Percentiles rank a stretch among this genome's conserved stretches.
These are phyloP conservation scores for Diaporthe aspalathi DNA, from an alignment of 2,329 filamentous ascomycete genomes.

Conservation along the genomic window DNA sequence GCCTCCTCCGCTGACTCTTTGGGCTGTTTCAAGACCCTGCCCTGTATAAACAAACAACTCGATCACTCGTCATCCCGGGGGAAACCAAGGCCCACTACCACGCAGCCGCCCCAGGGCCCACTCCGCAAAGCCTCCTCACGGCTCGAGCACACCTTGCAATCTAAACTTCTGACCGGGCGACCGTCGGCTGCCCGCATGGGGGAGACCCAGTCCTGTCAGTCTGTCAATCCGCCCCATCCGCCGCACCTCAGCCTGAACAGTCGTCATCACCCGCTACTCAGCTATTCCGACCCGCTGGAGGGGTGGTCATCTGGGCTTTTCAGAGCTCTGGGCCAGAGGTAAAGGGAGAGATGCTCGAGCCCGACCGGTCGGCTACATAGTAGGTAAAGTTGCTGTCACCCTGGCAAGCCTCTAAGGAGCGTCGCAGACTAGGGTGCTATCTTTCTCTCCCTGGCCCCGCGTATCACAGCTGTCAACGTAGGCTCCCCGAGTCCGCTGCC, in stretches of 20 bases:
- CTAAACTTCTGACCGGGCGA: slow-evolving; percentile 13
- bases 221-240: slow-evolving; percentile 33
- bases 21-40: slow-evolving; percentile 26
- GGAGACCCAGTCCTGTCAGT: slow-evolving; percentile 30
- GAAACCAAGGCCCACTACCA: slow-evolving; percentile 13
- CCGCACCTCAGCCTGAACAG: slow-evolving; percentile 3
- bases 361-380: not conserved
- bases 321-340: not conserved
- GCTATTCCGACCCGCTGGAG: not conserved
- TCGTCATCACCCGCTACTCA: not conserved
- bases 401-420: slow-evolving; percentile 6
- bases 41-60: slow-evolving; percentile 23
- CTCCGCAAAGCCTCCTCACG: slow-evolving; percentile 23
- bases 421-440: no score
- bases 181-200: slow-evolving; percentile 23
- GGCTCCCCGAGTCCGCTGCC: not conserved
- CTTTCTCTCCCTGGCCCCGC: no score
- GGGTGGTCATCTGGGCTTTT: slow-evolving; percentile 1
- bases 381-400: not conserved
- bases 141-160: slow-evolving; percentile 39
- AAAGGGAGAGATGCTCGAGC: not conserved
- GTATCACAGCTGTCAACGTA: not conserved
- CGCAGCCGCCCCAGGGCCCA: slow-evolving; percentile 6
- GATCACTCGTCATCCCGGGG: slow-evolving; percentile 22
- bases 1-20: not conserved